Base-by-base conservation (phyloP, 306 rosid species). In the Vicia faba region DNA sequence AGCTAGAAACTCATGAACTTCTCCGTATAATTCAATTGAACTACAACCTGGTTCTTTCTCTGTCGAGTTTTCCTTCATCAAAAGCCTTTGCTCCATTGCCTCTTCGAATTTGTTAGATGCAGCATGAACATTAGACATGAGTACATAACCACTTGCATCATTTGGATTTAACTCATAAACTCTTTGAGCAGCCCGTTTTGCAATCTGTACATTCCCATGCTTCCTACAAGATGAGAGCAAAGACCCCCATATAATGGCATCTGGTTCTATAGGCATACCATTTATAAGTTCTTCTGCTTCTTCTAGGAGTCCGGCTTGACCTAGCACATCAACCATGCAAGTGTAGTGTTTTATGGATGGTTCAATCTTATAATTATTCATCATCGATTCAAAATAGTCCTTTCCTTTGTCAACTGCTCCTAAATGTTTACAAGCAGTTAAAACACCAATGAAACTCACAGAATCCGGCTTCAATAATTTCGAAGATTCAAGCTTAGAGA, bases 1-100 rank as follows among this genome's bases (percentile, higher is more conserved):
- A 49, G 91, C 85, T 55, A 89, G 69, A 62, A 92, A 92, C 80
- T 92, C 91, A 16, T 89, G 91, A 83, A 85, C 84, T 66, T 89
- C 89, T 33, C 89, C 91, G 54, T 86, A 61, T 19, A 89, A 80
- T 79, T 93, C 97, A 64, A 93, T 93, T 66, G 86, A 73, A 77
- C 98, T 88, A 71, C 93, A 84, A 14, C 96, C 96, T 15, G 96
- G 89, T 86, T 92, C 95, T 81, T 87, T 92, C 79, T 83, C 81
- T 60, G 73, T 61, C 72, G 56, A 71, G 60, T 70, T 85, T 69
- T 69, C 81, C 77, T 64, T 84, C 98, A 89, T 89, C 70, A 75
- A 71, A 80, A 86, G 29, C 84, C 96, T 80, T 36, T 83, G 84
- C 70, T 73, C 77, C 55, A 77, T 56, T 56, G 96, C 96, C 68